Conservation (phyloP, 768 basidiomycete species). For the Collybia sordida region DNA sequence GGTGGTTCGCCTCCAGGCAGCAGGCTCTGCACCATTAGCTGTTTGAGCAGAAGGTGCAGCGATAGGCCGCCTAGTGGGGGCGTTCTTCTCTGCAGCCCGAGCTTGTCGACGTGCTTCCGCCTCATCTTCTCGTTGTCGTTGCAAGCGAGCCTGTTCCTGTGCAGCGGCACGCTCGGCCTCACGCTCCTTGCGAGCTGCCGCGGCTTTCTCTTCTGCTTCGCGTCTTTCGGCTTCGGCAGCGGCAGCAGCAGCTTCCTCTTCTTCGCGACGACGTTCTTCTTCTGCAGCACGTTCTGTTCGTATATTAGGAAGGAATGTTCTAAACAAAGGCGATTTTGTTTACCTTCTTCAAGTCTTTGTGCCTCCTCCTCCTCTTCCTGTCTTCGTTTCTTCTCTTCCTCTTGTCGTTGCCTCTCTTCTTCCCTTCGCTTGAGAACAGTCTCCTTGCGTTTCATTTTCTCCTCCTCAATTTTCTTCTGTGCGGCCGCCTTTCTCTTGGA, state of each 20-base stretch:
- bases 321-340: slow-evolving; percentile 11
- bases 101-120: slow-evolving; percentile 47
- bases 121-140: slow-evolving; percentile 68
- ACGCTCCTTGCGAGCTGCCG: slow-evolving; percentile 50
- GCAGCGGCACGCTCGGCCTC: slow-evolving; percentile 50
- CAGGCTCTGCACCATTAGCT: slow-evolving; percentile 22
- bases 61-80: slow-evolving; percentile 24
- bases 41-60: slow-evolving; percentile 24
- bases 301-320: background rate
- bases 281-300: slow-evolving; percentile 46
- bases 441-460: slow-evolving; percentile 73
- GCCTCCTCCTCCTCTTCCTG: slow-evolving; percentile 57
- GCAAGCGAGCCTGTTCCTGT: slow-evolving; percentile 55
- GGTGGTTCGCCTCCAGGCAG: slow-evolving; percentile 31
- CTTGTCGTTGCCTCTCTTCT: slow-evolving; percentile 47
- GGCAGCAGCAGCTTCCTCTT: slow-evolving; percentile 48
- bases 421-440: slow-evolving; percentile 57
- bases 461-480: slow-evolving; percentile 71
- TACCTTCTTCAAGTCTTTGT: slow-evolving; percentile 50
- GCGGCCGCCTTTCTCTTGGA: slow-evolving; percentile 57
- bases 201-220: slow-evolving; percentile 59
- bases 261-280: slow-evolving; percentile 46
- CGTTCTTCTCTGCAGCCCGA: slow-evolving; percentile 38
- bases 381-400: slow-evolving; percentile 37
- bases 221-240: slow-evolving; percentile 56